These are phyloP conservation scores for Colletotrichum cuscutae DNA, from an alignment of 2,329 filamentous ascomycete species.

Conservation along the genomic window DNA sequence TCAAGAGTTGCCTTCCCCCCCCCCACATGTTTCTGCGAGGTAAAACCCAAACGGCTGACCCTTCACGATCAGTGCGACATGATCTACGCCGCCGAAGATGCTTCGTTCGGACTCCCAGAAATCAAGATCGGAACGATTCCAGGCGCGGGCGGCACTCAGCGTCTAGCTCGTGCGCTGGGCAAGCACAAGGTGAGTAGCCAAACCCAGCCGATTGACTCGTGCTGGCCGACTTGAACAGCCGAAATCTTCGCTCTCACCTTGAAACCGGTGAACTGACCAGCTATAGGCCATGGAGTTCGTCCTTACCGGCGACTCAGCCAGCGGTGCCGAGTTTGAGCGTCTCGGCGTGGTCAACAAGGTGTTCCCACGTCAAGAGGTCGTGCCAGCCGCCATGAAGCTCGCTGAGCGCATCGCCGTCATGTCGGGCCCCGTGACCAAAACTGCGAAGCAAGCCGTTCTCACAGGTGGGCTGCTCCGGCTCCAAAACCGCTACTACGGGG, in stretches of 20 bases:
- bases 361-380: constrained; percentile 46
- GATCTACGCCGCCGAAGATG: constrained; percentile 47
- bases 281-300: constrained; percentile 56
- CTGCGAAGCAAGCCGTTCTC: constrained; percentile 56
- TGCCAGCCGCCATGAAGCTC: constrained; percentile 49
- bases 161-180: constrained; percentile 51
- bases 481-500: neutral
- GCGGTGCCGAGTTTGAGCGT: constrained; percentile 49
- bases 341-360: constrained; percentile 51
- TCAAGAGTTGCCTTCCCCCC: neutral
- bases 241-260: constrained; percentile 36
- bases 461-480: constrained; percentile 44
- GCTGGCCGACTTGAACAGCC: constrained; percentile 23
- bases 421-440: constrained; percentile 50
- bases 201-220: constrained; percentile 38
- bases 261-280: constrained; percentile 13
- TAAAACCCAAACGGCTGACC: neutral
- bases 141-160: constrained; percentile 52
- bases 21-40: neutral
- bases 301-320: constrained; percentile 51
- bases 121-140: constrained; percentile 53
- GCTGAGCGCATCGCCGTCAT: constrained; percentile 52
- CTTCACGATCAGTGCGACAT: constrained; percentile 48
- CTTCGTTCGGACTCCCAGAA: constrained; percentile 52
- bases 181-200: constrained; percentile 49